Evolutionary conservation across 371 early-diverging fungal genomes (phyloP).

Genomic region (Chytridiales sp.): DNA sequence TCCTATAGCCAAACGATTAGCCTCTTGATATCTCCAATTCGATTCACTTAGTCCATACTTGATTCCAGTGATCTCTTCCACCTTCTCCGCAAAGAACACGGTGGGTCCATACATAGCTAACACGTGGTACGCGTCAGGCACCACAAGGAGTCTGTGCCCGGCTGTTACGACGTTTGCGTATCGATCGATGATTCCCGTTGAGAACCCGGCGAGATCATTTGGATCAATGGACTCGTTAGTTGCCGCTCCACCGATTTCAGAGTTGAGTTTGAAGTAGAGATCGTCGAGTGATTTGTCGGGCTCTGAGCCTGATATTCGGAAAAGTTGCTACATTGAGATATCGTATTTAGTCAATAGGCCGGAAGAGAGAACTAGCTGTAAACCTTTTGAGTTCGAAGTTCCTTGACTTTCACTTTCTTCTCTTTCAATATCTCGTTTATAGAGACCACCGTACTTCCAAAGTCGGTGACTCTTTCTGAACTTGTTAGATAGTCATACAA

Average conservation of each 20-base stretch:
- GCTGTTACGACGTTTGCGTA: slow-evolving; percentile 64
- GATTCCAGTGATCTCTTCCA: slow-evolving; percentile 42
- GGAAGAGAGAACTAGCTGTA: too few species aligned
- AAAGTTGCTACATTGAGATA: slow-evolving; percentile 23
- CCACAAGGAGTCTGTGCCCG: slow-evolving; percentile 67
- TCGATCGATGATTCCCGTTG: slow-evolving; percentile 59
- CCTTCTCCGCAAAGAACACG: slow-evolving; percentile 57
- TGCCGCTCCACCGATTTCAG: too few species aligned
- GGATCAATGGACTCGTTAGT: too few species aligned
- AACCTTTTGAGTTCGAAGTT: slow-evolving; percentile 18
- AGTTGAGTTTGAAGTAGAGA: too few species aligned
- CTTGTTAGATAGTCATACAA: slow-evolving; percentile 71
- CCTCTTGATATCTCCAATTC: background rate
- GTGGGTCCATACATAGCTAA: slow-evolving; percentile 70
- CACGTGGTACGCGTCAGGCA: slow-evolving; percentile 71
- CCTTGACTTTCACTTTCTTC: slow-evolving; percentile 18
- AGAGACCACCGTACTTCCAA: slow-evolving; percentile 43
- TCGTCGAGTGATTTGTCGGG: too few species aligned
- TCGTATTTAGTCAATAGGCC: too few species aligned
- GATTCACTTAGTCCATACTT: slow-evolving; percentile 2
- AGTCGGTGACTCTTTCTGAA: slow-evolving; percentile 43
- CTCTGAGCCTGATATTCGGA: slow-evolving; percentile 20
- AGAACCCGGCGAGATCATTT: too few species aligned
- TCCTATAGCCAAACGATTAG: slow-evolving; percentile 32
- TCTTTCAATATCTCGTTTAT: slow-evolving; percentile 55